Conservation (phyloP, 2,329 filamentous ascomycete genomes). For the Neoascochyta sp. region DNA sequence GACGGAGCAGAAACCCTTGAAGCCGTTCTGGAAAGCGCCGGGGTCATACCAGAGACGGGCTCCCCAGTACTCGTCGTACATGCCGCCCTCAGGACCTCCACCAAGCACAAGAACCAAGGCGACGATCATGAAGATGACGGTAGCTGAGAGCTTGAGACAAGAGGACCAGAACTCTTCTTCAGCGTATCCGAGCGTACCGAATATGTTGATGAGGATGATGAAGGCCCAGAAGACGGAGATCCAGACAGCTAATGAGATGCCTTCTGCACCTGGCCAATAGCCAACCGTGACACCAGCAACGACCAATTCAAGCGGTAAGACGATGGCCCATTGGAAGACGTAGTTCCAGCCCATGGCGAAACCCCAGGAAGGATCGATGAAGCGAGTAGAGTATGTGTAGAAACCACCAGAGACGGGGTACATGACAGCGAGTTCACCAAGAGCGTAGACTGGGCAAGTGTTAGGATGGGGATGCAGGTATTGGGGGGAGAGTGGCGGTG, state of each 20-base stretch:
- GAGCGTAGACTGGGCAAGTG: constrained; percentile 48
- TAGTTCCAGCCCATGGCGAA: constrained; percentile 40
- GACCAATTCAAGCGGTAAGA: constrained; percentile 40
- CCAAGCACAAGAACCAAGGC: constrained; percentile 55
- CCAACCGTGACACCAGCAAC: constrained; percentile 38
- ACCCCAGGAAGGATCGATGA: constrained; percentile 48
- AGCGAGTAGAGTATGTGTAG: constrained; percentile 51
- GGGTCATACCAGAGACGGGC: constrained; percentile 59
- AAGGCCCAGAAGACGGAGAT: constrained; percentile 39
- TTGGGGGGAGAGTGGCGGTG: constrained; percentile 8
- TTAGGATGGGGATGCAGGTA: constrained; percentile 39
- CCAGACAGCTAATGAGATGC: constrained; percentile 30
- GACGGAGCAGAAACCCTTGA: constrained; percentile 61
- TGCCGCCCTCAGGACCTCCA: constrained; percentile 50
- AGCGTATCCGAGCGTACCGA: constrained; percentile 41
- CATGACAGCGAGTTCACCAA: constrained; percentile 55
- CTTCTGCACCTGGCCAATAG: constrained; percentile 30
- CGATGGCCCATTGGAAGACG: constrained; percentile 37
- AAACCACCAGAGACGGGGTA: constrained; percentile 54
- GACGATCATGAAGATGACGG: constrained; percentile 43
- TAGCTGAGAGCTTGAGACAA: constrained; percentile 34
- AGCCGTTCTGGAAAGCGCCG: constrained; percentile 54
- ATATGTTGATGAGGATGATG: constrained; percentile 38
- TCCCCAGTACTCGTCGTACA: constrained; percentile 53
- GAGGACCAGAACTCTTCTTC: constrained; percentile 42